These are phyloP conservation scores for Fusarium sp. DNA, from an alignment of 2,329 filamentous ascomycete genomes.

Conservation along the genomic window DNA sequence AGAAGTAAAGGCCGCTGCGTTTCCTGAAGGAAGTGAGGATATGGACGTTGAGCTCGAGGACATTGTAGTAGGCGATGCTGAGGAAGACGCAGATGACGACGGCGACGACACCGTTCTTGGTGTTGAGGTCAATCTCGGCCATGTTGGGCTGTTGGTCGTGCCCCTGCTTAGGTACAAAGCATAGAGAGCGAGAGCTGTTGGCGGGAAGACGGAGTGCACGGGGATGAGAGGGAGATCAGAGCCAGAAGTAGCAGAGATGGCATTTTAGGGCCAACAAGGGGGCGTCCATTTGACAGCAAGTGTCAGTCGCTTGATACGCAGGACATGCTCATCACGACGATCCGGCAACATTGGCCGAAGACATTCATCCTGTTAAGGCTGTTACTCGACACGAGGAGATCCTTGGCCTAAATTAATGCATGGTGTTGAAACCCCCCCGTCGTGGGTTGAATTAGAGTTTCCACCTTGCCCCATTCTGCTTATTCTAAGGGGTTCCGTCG, in stretches of 20 bases:
- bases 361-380: background rate
- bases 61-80: conserved; percentile 48
- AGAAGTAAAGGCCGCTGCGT: conserved; percentile 51
- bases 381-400: background rate
- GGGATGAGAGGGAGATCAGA: background rate
- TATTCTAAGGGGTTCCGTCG: background rate
- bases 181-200: background rate
- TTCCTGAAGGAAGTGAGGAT: conserved; percentile 50
- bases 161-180: background rate
- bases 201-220: background rate
- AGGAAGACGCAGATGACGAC: conserved; percentile 40
- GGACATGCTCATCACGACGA: background rate
- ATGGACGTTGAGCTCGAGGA: conserved; percentile 49
- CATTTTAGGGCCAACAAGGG: background rate
- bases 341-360: background rate
- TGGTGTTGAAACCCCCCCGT: background rate
- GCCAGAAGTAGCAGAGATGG: background rate
- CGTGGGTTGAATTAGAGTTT: background rate
- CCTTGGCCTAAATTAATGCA: background rate
- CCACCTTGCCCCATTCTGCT: background rate
- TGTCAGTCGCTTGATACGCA: background rate
- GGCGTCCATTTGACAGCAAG: background rate
- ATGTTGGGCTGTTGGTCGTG: background rate
- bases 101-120: conserved; percentile 39
- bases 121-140: background rate